A percentile compares a stretch with the other conserved stretches of the same genome.
phyloP scores from a whole-genome alignment of 2,329 filamentous ascomycete genomes.

The Nigrospora oryzae region DNA sequence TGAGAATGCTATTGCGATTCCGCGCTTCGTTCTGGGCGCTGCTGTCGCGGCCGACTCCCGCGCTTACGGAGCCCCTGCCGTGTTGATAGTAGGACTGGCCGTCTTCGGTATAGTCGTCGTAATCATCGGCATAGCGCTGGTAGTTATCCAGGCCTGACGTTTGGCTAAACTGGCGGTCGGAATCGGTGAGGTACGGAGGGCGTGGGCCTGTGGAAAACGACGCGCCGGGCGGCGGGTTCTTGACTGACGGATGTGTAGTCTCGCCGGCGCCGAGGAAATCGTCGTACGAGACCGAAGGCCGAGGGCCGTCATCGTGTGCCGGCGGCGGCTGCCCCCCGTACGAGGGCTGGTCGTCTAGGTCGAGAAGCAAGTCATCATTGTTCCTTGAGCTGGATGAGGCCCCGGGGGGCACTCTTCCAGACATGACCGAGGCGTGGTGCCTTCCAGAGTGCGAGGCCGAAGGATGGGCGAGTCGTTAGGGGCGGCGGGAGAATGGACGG shows the following conservation, averaged over 20 bases:
- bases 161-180: constrained; percentile 54
- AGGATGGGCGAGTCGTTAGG: background rate
- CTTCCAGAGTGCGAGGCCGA: background rate
- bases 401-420: constrained; percentile 48
- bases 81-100: constrained; percentile 78
- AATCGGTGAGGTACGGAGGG: constrained; percentile 33
- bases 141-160: constrained; percentile 81
- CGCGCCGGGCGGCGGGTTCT: constrained; percentile 24
- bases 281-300: constrained; percentile 89
- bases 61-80: constrained; percentile 39
- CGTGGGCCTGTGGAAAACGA: constrained; percentile 13
- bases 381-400: constrained; percentile 36
- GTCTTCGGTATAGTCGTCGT: constrained; percentile 75
- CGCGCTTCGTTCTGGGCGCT: constrained; percentile 47
- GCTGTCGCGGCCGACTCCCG: constrained; percentile 32
- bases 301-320: constrained; percentile 75
- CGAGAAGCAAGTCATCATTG: constrained; percentile 57
- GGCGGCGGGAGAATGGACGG: background rate
- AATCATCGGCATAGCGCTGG: constrained; percentile 80
- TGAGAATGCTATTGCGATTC: constrained; percentile 82
- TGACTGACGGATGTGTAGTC: constrained; percentile 37
- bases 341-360: constrained; percentile 60
- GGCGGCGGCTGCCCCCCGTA: constrained; percentile 73
- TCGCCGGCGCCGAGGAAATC: constrained; percentile 73
- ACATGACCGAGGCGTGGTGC: constrained; percentile 36